Evolutionary conservation across 805 yeast genomes (phyloP).

Genomic region (Barnettozyma californica): DNA sequence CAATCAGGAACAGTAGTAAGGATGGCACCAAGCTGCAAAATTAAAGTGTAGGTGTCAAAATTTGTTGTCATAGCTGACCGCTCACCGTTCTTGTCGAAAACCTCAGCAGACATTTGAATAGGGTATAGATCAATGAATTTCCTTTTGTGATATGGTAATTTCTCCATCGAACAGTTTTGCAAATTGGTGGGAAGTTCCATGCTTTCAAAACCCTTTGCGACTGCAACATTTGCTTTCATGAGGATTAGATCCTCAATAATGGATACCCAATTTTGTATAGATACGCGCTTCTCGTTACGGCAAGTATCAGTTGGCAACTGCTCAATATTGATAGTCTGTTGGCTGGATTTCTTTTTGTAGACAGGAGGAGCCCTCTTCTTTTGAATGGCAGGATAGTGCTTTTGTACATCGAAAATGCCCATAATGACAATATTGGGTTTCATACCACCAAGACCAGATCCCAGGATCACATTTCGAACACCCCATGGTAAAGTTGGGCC

Average conservation of each 20-base stretch:
- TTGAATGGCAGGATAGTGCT: constrained; percentile 21
- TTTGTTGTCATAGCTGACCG: constrained; percentile 75
- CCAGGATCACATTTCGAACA: constrained; percentile 82
- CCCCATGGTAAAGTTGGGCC: constrained; percentile 94
- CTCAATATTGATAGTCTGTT: constrained; percentile 31
- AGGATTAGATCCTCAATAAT: constrained; percentile 84
- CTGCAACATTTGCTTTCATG: constrained; percentile 87
- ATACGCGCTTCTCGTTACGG: constrained; percentile 62
- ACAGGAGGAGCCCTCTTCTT: constrained; percentile 5
- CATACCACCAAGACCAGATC: constrained; percentile 99
- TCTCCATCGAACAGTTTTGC: constrained; percentile 27
- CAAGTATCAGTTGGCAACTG: constrained; percentile 75
- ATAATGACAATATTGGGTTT: constrained; percentile 90
- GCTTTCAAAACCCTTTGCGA: constrained; percentile 80
- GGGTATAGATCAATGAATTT: constrained; percentile 87
- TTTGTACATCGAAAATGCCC: constrained; percentile 73
- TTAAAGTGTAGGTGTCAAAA: constrained; percentile 92
- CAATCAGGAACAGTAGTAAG: constrained; percentile 90
- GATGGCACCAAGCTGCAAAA: constrained; percentile 90
- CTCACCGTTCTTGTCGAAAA: constrained; percentile 58
- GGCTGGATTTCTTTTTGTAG: constrained; percentile 6
- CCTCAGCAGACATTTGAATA: constrained; percentile 89
- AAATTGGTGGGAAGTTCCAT: constrained; percentile 53
- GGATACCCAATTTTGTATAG: constrained; percentile 84
- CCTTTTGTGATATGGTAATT: constrained; percentile 29